Base-by-base conservation (phyloP, 2,329 filamentous ascomycete genomes). In the Colletotrichum agaves region DNA sequence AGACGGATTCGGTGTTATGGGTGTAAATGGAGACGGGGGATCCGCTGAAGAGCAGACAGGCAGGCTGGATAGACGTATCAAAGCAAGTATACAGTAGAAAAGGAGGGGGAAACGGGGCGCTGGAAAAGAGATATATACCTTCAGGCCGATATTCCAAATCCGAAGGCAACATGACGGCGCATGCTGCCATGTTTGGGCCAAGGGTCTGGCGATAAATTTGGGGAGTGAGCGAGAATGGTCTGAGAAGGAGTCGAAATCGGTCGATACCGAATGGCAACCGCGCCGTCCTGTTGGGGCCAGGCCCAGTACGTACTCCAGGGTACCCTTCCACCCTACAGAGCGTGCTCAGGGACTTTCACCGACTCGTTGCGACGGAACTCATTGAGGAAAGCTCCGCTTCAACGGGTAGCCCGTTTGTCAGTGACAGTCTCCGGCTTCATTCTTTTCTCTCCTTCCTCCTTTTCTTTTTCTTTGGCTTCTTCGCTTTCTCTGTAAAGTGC, bases 191-290 rank as follows among this genome's bases (percentile, higher is more conserved):
- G 65, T 61, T 71, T 56, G 67, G 67, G 63, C 67, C 63, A 70
- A 71, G 67, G 49, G 74, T 78, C 75, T 74, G 75, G 69, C 71
- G 74, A 78, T 73, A 76, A 76, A 73, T 74, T 75, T 74, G 74
- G 74, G 74, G 74, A 73, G 75, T 73, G 75, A 74, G 73, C 69
- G 73, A 71, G 74, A 77, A 76, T 78, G 76, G 76, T 71, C 75
- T 77, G 76, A 78, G 74, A 69, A 74, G 75, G 72, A 71, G 71
- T 66, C 60, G 75, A 71, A 75, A 78, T 78, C 76, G 76, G 76
- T 72, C 76, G 76, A 78, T 75, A 71, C 76, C 70, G 70, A 71
- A 66, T 67, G 64, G 66, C 61, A 60, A 68, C 65, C 65, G 61
- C 33, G 58, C 58, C 63, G 52, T 41, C 17, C 62, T 56, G 21